Conservation (phyloP, 768 basidiomycete species). For the Leccinum broughii region DNA sequence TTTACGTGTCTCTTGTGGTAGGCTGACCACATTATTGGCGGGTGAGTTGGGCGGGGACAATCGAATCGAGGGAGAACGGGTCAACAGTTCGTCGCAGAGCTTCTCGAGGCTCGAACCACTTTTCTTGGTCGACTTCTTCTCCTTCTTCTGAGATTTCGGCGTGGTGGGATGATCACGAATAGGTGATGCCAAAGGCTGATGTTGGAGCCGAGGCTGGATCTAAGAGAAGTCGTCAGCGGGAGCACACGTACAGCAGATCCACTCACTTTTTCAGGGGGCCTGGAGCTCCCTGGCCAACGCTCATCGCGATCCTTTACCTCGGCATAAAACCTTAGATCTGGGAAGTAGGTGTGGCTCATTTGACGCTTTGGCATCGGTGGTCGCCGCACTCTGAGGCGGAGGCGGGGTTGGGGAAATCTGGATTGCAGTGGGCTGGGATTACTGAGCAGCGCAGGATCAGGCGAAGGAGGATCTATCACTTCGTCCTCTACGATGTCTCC, state of each 20-base stretch:
- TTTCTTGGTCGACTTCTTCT: too few species aligned
- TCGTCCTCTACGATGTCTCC: slow-evolving; percentile 48
- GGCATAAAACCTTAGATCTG: slow-evolving; percentile 6
- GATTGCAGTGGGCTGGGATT: neutral
- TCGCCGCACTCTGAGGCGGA: slow-evolving; percentile 29
- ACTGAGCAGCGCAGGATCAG: neutral
- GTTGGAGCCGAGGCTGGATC: neutral
- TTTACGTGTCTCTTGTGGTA: too few species aligned
- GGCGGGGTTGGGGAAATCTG: slow-evolving; percentile 13
- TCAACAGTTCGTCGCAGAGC: too few species aligned
- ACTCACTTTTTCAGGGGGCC: slow-evolving; percentile 17
- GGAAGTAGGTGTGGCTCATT: slow-evolving; percentile 7
- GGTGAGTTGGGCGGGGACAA: too few species aligned
- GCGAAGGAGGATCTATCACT: slow-evolving; percentile 35
- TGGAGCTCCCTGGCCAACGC: slow-evolving; percentile 18
- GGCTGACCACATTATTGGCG: too few species aligned
- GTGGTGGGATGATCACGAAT: too few species aligned
- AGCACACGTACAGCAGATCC: neutral
- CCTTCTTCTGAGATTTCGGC: too few species aligned
- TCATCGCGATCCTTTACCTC: slow-evolving; percentile 3
- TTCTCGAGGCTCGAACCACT: too few species aligned
- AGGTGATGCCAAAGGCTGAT: too few species aligned
- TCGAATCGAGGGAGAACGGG: too few species aligned
- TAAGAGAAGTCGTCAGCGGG: neutral
- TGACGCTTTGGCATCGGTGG: slow-evolving; percentile 31